Base-by-base conservation (phyloP, 495 filamentous ascomycete species). In the Lophiotrema nucula region DNA sequence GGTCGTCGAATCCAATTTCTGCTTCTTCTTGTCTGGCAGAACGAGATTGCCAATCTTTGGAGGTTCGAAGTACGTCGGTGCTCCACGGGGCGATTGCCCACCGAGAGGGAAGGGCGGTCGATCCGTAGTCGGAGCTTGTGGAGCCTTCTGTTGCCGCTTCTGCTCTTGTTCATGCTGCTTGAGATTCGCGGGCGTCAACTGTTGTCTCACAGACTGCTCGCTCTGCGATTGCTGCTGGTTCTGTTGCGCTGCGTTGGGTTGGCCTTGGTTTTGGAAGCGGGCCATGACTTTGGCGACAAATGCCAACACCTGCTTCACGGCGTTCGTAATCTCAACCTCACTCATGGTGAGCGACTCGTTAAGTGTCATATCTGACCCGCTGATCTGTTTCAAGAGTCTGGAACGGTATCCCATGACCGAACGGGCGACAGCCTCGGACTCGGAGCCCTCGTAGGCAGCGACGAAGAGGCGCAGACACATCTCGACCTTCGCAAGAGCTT, bases 41-140 rank as follows among this genome's bases (percentile, higher is more conserved):
- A 77, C 73, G 24, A 85, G 73, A 41, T 79, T 78, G 3, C 74
- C 72, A 33, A 75, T 70, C 4, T 77, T 81, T 4, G 83, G 50
- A 15, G 72, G 65, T 37, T 77, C 73, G 35, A 74, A 67, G 56
- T 85, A 85, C 0, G 71, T 72, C 4, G 89, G 87, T 21, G 84
- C 77, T 4, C 88, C 87, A 42, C 86, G 78, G 16, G 88, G 89
- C 27, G 89, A 89, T 37, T 86, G 81, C 6, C 79, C 78, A 19
- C 83, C 84, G 56, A 92, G 80, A 39, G 78, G 79, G 67, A 88
- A 88, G 0, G 85, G 82, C 33, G 84, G 77, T 38, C 87, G 80
- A 0, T 83, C 69, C 0, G 82, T 76, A 0, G 81, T 88, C n/a
- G 87, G 84, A 4, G 86, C 82, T 47, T 83, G 76, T 12, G 87